phyloP scores from a whole-genome alignment of 352 stramenopile species.

The Globisporangium echinulatum region DNA sequence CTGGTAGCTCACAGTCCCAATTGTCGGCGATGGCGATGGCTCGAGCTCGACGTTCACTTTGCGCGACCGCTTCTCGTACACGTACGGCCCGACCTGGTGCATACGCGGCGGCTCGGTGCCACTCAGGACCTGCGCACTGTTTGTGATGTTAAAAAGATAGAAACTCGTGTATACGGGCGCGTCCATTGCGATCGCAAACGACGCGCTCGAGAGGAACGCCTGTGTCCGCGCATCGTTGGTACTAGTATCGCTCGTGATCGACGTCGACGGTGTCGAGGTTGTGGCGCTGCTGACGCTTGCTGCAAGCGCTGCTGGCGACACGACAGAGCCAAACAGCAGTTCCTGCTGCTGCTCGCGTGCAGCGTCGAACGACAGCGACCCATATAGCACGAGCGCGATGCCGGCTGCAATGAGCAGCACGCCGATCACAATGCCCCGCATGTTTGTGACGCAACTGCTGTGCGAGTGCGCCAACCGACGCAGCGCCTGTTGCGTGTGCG shows the following conservation, averaged over 20 bases:
- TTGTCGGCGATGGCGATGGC: constrained; percentile 13
- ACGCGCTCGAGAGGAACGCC: constrained; percentile 19
- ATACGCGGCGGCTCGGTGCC: constrained; percentile 23
- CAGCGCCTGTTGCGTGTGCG: no score
- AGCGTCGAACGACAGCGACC: constrained; percentile 20
- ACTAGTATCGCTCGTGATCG: constrained; percentile 3
- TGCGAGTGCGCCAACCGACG: no score
- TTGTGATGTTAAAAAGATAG: constrained; percentile 73
- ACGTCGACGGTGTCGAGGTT: not conserved
- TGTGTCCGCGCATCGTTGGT: not conserved
- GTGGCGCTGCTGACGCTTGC: not conserved
- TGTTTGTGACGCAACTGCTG: not conserved
- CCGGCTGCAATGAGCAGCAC: constrained; percentile 16
- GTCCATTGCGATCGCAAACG: constrained; percentile 41
- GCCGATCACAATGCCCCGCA: constrained; percentile 22
- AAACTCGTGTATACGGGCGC: constrained; percentile 47
- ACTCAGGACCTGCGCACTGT: constrained; percentile 29
- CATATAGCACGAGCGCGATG: constrained; percentile 18
- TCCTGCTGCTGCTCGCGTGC: constrained; percentile 5
- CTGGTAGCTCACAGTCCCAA: constrained; percentile 43
- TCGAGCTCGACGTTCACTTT: constrained; percentile 53
- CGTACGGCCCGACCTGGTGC: constrained; percentile 55
- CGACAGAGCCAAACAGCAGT: constrained; percentile 9
- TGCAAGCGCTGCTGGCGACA: not conserved
- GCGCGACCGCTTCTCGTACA: constrained; percentile 50